These are phyloP conservation scores for Dactylellina haptotyla DNA, from an alignment of 2,329 filamentous ascomycete genomes.

Conservation along the genomic window DNA sequence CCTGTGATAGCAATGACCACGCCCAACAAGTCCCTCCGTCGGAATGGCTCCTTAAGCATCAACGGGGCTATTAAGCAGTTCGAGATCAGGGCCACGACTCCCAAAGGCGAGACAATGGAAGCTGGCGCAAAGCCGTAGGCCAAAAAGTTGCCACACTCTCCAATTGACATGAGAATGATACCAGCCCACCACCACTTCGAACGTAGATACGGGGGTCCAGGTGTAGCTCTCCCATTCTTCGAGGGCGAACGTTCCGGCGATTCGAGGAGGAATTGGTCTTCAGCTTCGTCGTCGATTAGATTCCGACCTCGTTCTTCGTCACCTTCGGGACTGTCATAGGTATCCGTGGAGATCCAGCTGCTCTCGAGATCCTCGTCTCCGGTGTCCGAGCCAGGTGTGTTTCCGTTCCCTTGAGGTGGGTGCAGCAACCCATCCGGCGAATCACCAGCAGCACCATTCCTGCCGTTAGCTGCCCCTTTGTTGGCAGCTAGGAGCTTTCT, in stretches of 20 bases:
- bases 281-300: slow-evolving; percentile 25
- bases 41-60: slow-evolving; percentile 90
- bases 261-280: slow-evolving; percentile 52
- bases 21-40: slow-evolving; percentile 83
- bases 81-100: slow-evolving; percentile 94
- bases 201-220: slow-evolving; percentile 77
- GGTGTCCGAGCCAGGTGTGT: background rate
- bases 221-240: slow-evolving; percentile 59
- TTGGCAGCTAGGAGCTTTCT: slow-evolving; percentile 38
- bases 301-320: slow-evolving; percentile 37
- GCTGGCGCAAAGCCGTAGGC: slow-evolving; percentile 98
- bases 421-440: slow-evolving; percentile 27
- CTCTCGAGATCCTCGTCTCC: slow-evolving; percentile 48
- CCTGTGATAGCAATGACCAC: slow-evolving; percentile 87
- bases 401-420: slow-evolving; percentile 44
- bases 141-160: slow-evolving; percentile 94
- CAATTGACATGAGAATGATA: slow-evolving; percentile 89
- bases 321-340: slow-evolving; percentile 61
- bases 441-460: slow-evolving; percentile 50
- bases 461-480: slow-evolving; percentile 36
- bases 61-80: slow-evolving; percentile 97
- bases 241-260: slow-evolving; percentile 36
- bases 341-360: slow-evolving; percentile 53
- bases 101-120: slow-evolving; percentile 94
- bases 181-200: slow-evolving; percentile 98